A percentile compares a stretch with the other conserved stretches of the same genome.
These are phyloP conservation scores for Diphasiastrum complanatum DNA, from an alignment of 83 land plant genomes.

Conservation along the genomic window DNA sequence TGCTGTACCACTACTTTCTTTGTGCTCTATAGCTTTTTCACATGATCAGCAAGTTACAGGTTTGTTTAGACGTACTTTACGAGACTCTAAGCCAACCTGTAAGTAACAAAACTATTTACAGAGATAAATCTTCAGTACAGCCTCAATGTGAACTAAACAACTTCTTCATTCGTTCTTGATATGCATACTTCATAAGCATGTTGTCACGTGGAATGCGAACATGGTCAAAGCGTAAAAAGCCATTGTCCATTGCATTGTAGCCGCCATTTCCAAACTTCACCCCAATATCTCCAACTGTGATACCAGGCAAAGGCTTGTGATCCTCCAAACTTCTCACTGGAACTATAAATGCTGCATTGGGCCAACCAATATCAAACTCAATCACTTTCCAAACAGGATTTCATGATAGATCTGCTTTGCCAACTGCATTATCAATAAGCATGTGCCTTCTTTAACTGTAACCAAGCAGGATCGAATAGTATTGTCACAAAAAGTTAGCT, in stretches of 20 bases:
- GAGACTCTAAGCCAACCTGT: too few species aligned
- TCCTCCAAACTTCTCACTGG: constrained; percentile 95
- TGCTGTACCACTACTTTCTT: not conserved
- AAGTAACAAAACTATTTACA: not conserved
- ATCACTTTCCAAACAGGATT: not conserved
- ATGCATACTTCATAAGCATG: constrained; percentile 85
- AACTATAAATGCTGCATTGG: constrained; percentile 71
- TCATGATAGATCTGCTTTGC: not conserved
- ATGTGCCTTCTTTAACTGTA: too few species aligned
- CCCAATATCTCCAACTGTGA: constrained; percentile 95
- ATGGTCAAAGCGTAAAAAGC: constrained; percentile 78
- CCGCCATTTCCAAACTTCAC: constrained; percentile 97
- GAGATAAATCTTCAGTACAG: not conserved
- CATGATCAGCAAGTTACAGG: too few species aligned
- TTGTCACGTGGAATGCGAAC: constrained; percentile 91
- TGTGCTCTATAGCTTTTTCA: too few species aligned
- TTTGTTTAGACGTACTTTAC: too few species aligned
- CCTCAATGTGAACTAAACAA: not conserved
- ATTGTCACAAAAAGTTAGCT: too few species aligned
- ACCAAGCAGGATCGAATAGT: too few species aligned
- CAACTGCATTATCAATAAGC: too few species aligned
- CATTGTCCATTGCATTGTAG: constrained; percentile 97
- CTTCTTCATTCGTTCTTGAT: not conserved
- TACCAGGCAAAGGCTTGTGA: constrained; percentile 84
- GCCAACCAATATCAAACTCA: not conserved